A percentile compares a stretch with the other conserved stretches of the same genome.
phyloP scores from a whole-genome alignment of 768 basidiomycete species.

The Artomyces pyxidatus region DNA sequence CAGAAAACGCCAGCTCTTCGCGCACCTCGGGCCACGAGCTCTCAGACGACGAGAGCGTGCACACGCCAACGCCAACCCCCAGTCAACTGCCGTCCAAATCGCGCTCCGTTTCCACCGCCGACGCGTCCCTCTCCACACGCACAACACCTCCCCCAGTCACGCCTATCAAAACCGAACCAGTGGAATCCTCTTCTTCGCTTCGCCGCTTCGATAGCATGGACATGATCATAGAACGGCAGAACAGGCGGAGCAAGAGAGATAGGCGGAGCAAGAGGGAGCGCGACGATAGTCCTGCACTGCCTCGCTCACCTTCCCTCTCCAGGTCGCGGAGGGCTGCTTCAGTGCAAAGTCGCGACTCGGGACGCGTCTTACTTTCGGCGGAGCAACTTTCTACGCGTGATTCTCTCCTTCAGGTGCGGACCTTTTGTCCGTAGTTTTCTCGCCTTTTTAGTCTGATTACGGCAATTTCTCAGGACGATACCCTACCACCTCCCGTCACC shows the following conservation, averaged over 20 bases:
- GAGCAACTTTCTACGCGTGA: conserved; percentile 1
- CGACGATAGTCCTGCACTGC: conserved; percentile 18
- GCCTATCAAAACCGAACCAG: conserved; percentile 56
- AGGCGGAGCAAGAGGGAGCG: conserved; percentile 41
- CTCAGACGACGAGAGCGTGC: conserved; percentile 24
- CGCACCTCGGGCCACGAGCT: conserved; percentile 34
- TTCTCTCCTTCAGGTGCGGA: conserved; percentile 5
- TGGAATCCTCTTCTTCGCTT: conserved; percentile 38
- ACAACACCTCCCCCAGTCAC: conserved; percentile 41
- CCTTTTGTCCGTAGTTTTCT: conserved; percentile 10
- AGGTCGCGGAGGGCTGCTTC: conserved; percentile 39
- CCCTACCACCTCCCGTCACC: conserved; percentile 24
- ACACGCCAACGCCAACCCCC: conserved; percentile 12
- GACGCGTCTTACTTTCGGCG: conserved; percentile 19
- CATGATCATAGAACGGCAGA: conserved; percentile 64
- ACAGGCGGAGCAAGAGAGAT: conserved; percentile 46
- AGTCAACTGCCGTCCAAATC: conserved; percentile 20
- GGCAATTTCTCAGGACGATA: conserved; percentile 38
- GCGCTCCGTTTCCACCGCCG: conserved; percentile 38
- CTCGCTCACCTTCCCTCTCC: conserved; percentile 22
- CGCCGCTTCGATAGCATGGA: conserved; percentile 73
- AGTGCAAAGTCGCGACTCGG: conserved; percentile 47
- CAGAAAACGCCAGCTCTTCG: conserved; percentile 39
- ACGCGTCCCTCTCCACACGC: conserved; percentile 31
- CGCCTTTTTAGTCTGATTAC: no score